phyloP scores from a whole-genome alignment of 1,284 basidiomycete genomes.

The Apiotrichum porosum region DNA sequence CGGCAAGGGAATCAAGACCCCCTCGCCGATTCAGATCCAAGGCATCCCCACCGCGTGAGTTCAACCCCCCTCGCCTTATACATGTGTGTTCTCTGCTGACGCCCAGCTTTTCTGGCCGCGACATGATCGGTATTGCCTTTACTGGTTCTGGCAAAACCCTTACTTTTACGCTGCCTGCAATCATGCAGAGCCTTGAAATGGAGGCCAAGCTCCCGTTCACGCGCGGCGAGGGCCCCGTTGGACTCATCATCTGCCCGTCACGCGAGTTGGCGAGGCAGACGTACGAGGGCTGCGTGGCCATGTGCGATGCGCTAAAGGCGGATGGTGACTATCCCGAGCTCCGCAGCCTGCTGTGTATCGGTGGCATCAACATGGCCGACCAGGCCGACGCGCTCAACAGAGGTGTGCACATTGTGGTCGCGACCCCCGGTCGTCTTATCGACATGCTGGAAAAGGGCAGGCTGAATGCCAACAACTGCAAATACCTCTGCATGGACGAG shows the following conservation, averaged over 20 bases:
- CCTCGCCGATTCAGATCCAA: constrained; percentile 96
- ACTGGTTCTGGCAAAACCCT: constrained; percentile 91
- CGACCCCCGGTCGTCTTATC: constrained; percentile 55
- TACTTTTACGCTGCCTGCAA: constrained; percentile 85
- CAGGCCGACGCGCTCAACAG: constrained; percentile 83
- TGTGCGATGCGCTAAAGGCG: constrained; percentile 76
- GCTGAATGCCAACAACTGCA: constrained; percentile 86
- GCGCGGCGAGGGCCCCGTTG: constrained; percentile 91
- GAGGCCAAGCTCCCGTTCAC: constrained; percentile 83
- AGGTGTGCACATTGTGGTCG: constrained; percentile 78
- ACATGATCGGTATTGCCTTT: constrained; percentile 93
- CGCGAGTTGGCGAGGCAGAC: constrained; percentile 93
- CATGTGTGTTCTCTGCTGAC: too few species aligned
- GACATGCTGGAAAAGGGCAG: constrained; percentile 75
- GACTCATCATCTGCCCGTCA: constrained; percentile 90
- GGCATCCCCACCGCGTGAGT: constrained; percentile 88
- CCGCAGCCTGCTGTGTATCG: constrained; percentile 87
- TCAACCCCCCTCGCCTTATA: too few species aligned
- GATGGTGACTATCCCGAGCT: constrained; percentile 75
- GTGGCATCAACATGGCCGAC: constrained; percentile 96
- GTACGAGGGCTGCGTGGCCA: constrained; percentile 83
- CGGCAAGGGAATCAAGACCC: constrained; percentile 74
- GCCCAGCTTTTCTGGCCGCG: constrained; percentile 74
- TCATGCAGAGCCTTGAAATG: constrained; percentile 91
- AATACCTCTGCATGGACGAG: constrained; percentile 96